These are phyloP conservation scores for Sphaerulina musiva DNA, from an alignment of 2,329 filamentous ascomycete genomes.

Conservation along the genomic window DNA sequence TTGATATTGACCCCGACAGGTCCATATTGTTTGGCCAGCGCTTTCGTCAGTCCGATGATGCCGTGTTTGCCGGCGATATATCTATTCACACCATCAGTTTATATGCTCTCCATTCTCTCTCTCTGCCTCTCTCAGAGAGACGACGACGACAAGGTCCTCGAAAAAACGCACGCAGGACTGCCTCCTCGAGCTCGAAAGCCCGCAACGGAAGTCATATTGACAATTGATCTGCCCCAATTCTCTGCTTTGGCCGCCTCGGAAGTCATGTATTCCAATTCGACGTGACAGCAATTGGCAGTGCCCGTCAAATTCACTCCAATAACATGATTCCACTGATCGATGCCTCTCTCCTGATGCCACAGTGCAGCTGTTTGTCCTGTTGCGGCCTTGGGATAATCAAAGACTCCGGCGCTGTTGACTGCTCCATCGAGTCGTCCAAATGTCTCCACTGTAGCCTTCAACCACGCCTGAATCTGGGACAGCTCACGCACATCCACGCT, in stretches of 20 bases:
- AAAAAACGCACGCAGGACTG: slow-evolving; percentile 2
- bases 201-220: slow-evolving; percentile 45
- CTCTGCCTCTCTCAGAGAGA: too few species aligned
- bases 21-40: slow-evolving; percentile 20
- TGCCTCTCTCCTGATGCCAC: slow-evolving; percentile 18
- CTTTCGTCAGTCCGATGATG: slow-evolving; percentile 22
- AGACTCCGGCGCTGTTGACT: slow-evolving; percentile 38
- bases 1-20: slow-evolving; percentile 22
- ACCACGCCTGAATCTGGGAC: slow-evolving; percentile 26
- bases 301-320: slow-evolving; percentile 34
- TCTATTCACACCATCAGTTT: not conserved
- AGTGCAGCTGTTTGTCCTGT: not conserved
- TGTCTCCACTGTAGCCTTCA: slow-evolving; percentile 27
- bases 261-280: slow-evolving; percentile 40
- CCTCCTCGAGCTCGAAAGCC: slow-evolving; percentile 30
- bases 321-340: slow-evolving; percentile 23
- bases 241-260: slow-evolving; percentile 34
- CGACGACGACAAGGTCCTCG: too few species aligned
- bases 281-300: slow-evolving; percentile 44
- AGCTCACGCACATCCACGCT: slow-evolving; percentile 25
- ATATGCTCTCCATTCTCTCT: not conserved
- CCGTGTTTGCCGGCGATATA: slow-evolving; percentile 22
- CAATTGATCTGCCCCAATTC: slow-evolving; percentile 41
- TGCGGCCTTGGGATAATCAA: slow-evolving; percentile 3
- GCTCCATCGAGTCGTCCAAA: slow-evolving; percentile 35